Evolutionary conservation across 495 filamentous ascomycete genomes (phyloP).

Genomic region (Xylaria flabelliformis): DNA sequence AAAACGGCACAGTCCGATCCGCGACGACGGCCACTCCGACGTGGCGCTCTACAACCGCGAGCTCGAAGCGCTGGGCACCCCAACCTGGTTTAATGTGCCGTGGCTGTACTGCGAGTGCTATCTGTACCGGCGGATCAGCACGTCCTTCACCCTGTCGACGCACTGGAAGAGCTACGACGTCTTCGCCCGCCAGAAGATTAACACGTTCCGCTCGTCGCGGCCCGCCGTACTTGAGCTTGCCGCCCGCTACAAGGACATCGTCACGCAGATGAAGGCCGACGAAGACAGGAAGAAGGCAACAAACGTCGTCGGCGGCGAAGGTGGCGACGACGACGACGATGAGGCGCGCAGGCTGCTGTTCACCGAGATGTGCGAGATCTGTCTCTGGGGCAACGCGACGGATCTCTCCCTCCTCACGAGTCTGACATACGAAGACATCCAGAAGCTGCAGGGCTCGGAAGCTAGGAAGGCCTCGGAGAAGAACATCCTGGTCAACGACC

Average conservation of each 20-base stretch:
- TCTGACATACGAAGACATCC: slow-evolving; percentile 93
- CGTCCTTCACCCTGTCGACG: slow-evolving; percentile 74
- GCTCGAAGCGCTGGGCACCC: slow-evolving; percentile 73
- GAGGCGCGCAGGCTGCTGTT: slow-evolving; percentile 81
- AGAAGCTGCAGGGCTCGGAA: slow-evolving; percentile 88
- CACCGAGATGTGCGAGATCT: slow-evolving; percentile 94
- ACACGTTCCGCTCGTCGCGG: slow-evolving; percentile 90
- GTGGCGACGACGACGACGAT: slow-evolving; percentile 61
- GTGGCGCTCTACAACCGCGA: slow-evolving; percentile 86
- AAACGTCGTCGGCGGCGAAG: slow-evolving; percentile 52
- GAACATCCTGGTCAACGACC: slow-evolving; percentile 89
- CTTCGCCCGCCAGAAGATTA: slow-evolving; percentile 89
- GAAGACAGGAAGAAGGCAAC: slow-evolving; percentile 25
- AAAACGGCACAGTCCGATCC: slow-evolving; percentile 65
- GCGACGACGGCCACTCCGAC: slow-evolving; percentile 80
- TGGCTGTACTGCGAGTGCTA: slow-evolving; percentile 97
- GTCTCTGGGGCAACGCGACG: slow-evolving; percentile 97
- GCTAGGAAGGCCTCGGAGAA: slow-evolving; percentile 83
- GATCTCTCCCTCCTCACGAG: slow-evolving; percentile 90
- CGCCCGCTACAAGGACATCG: slow-evolving; percentile 68
- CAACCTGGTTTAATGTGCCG: slow-evolving; percentile 79
- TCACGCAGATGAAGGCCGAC: slow-evolving; percentile 57
- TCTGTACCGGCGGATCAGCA: slow-evolving; percentile 84
- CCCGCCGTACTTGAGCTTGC: slow-evolving; percentile 91
- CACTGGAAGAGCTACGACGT: slow-evolving; percentile 95